phyloP scores from a whole-genome alignment of 2,329 filamentous ascomycete genomes.

The Ophiostoma piceae region DNA sequence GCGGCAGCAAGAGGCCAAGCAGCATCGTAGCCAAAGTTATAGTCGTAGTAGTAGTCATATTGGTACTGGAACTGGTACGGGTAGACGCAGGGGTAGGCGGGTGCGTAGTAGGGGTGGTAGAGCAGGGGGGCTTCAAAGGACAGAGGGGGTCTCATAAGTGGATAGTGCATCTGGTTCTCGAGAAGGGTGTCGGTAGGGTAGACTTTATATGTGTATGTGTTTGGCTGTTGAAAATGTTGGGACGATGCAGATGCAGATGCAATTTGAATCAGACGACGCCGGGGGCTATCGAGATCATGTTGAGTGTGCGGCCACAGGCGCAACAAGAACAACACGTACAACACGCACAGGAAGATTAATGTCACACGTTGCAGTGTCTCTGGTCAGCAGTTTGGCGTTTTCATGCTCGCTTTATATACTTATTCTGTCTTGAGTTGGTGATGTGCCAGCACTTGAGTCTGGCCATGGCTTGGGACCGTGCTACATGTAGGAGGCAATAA shows the following conservation, averaged over 20 bases:
- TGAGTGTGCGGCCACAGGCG: neutral
- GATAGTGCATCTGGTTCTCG: neutral
- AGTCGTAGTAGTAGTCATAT: neutral
- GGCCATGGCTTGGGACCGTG: neutral
- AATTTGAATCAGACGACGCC: neutral
- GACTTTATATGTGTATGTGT: neutral
- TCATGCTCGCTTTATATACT: neutral
- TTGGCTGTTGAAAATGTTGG: neutral
- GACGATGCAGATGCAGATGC: neutral
- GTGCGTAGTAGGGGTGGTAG: neutral
- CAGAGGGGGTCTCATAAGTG: neutral
- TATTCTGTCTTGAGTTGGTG: neutral
- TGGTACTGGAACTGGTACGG: too few relatives aligned
- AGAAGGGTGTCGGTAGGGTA: neutral
- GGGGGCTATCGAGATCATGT: neutral
- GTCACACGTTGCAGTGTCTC: neutral
- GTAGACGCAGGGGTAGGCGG: neutral
- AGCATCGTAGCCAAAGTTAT: neutral
- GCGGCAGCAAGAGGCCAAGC: neutral
- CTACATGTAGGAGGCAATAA: neutral
- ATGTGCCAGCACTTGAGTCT: neutral
- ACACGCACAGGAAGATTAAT: neutral
- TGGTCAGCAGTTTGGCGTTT: neutral
- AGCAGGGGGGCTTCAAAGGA: slow-evolving; percentile 21
- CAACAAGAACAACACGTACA: neutral